phyloP scores from a whole-genome alignment of 106 monocot genomes.

The Allium sativum region DNA sequence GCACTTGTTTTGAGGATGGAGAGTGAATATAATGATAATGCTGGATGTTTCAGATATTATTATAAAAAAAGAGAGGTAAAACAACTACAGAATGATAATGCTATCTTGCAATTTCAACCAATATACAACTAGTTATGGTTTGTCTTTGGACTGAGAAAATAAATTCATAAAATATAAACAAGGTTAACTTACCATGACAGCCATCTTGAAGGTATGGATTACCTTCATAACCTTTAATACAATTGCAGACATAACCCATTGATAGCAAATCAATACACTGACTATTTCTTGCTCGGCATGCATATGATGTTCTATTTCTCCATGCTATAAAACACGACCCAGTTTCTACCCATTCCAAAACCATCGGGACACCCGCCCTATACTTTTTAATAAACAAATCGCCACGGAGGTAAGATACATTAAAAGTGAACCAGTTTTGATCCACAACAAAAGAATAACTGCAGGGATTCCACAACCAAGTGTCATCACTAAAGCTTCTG shows the following conservation, averaged over 20 bases:
- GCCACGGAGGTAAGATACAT: slow-evolving; percentile 3
- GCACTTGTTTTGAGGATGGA: not conserved
- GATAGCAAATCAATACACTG: not conserved
- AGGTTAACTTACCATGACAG: slow-evolving; percentile 26
- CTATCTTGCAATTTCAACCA: too few species aligned
- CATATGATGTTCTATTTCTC: not conserved
- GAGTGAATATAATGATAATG: not conserved
- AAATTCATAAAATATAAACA: not conserved
- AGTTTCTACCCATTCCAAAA: slow-evolving; percentile 25
- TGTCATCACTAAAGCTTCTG: too few species aligned
- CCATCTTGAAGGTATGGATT: slow-evolving; percentile 37
- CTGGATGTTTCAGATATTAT: too few species aligned
- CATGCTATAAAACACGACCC: slow-evolving; percentile 8
- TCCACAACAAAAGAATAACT: slow-evolving; percentile 27
- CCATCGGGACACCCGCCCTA: not conserved
- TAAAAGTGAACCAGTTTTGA: slow-evolving; percentile 11
- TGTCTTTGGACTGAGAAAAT: too few species aligned
- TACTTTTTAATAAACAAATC: not conserved
- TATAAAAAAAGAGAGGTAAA: too few species aligned
- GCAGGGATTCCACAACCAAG: slow-evolving; percentile 12
- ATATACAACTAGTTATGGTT: too few species aligned
- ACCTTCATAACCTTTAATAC: slow-evolving; percentile 21
- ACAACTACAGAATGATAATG: not conserved
- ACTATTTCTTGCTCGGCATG: not conserved
- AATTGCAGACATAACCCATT: slow-evolving; percentile 15